Percentiles rank a stretch among this genome's conserved stretches.
These are phyloP conservation scores for Theileria sp. DNA, from an alignment of 169 alveolate species.

Conservation along the genomic window DNA sequence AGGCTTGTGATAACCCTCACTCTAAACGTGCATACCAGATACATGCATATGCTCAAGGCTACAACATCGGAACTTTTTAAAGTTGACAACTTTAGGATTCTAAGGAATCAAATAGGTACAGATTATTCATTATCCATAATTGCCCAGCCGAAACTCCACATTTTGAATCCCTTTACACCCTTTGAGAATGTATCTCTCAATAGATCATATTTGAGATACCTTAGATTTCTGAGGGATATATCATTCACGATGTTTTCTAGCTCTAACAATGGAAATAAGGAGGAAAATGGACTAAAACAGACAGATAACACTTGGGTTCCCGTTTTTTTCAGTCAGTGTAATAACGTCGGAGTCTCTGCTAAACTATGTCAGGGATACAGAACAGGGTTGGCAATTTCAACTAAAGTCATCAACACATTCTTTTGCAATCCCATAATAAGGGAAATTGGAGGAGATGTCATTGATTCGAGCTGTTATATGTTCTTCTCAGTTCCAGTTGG, in stretches of 20 bases:
- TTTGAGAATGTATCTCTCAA: background rate
- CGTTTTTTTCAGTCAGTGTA: constrained; percentile 9
- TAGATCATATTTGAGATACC: background rate
- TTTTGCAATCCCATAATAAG: constrained; percentile 14
- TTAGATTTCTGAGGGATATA: constrained; percentile 23
- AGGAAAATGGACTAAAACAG: background rate
- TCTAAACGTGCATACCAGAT: constrained; percentile 47
- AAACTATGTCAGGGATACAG: constrained; percentile 31
- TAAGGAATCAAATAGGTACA: background rate
- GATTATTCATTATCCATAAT: constrained; percentile 16
- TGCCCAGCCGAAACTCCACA: constrained; percentile 36
- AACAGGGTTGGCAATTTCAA: constrained; percentile 34
- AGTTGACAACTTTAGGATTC: background rate
- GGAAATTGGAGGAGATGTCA: constrained; percentile 10
- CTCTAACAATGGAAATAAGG: background rate
- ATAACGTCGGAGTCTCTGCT: background rate
- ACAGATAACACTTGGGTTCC: constrained; percentile 24
- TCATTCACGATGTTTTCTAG: constrained; percentile 21
- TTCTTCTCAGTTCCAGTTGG: constrained; percentile 51
- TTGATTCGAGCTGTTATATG: constrained; percentile 35
- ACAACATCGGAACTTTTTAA: constrained; percentile 7
- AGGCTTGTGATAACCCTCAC: constrained; percentile 20
- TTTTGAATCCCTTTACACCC: constrained; percentile 10
- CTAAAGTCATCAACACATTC: constrained; percentile 30
- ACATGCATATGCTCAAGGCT: constrained; percentile 49